These are phyloP conservation scores for Rusavskia elegans DNA, from an alignment of 495 filamentous ascomycete genomes.

Conservation along the genomic window DNA sequence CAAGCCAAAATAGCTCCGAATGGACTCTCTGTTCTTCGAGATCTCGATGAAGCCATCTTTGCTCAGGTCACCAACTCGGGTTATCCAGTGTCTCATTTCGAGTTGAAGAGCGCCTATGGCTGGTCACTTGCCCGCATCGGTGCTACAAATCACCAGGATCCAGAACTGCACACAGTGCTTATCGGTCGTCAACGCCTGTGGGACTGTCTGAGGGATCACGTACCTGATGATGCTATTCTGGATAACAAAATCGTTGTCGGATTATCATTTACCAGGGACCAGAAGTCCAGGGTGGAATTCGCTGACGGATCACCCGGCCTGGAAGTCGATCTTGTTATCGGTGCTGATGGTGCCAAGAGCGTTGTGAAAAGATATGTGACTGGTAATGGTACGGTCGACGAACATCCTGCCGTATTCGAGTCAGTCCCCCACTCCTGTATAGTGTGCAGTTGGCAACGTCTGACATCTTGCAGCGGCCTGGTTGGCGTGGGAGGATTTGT, in stretches of 20 bases:
- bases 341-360: constrained; percentile 44
- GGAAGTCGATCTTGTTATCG: constrained; percentile 38
- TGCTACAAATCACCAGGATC: constrained; percentile 6
- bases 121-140: constrained; percentile 16
- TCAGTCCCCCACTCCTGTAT: constrained; percentile 9
- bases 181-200: constrained; percentile 24
- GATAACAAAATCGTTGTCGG: constrained; percentile 14
- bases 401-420: constrained; percentile 26
- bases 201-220: constrained; percentile 15
- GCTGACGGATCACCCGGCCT: constrained; percentile 18
- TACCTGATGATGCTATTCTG: constrained; percentile 19
- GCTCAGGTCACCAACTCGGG: constrained; percentile 20
- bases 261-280: constrained; percentile 10
- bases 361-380: constrained; percentile 27
- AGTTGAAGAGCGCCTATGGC: constrained; percentile 25
- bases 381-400: constrained; percentile 18
- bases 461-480: constrained; percentile 22
- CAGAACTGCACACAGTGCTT: constrained; percentile 18
- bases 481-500: constrained; percentile 40
- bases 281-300: constrained; percentile 17
- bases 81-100: constrained; percentile 20
- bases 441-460: neutral
- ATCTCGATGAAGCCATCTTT: constrained; percentile 23
- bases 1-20: constrained; percentile 21
- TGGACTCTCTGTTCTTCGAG: constrained; percentile 28